phyloP scores from a whole-genome alignment of 1,139 yeast genomes.

The Geotrichum siamense region DNA sequence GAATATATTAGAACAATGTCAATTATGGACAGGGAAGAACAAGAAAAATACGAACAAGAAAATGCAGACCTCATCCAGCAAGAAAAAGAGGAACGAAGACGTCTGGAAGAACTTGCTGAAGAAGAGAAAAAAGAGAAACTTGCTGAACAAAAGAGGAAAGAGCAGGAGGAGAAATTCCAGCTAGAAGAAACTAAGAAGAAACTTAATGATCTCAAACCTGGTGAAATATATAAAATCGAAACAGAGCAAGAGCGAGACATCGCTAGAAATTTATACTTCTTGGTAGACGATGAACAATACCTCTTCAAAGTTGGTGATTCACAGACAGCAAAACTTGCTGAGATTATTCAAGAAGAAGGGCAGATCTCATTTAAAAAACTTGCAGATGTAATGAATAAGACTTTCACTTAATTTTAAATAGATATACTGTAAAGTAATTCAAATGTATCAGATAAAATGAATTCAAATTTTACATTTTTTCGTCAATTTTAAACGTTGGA shows the following conservation, averaged over 20 bases:
- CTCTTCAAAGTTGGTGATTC: slow-evolving; percentile 13
- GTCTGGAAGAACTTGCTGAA: slow-evolving; percentile 15
- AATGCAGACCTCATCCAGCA: slow-evolving; percentile 16
- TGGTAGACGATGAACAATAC: slow-evolving; percentile 13
- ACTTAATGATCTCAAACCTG: slow-evolving; percentile 14
- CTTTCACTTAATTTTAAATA: background rate
- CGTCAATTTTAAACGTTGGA: slow-evolving; percentile 30
- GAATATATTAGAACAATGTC: slow-evolving; percentile 18
- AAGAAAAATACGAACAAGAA: slow-evolving; percentile 16
- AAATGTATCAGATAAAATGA: too few species aligned
- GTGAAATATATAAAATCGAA: slow-evolving; percentile 5
- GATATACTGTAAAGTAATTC: too few species aligned
- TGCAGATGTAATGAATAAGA: background rate
- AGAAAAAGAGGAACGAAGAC: slow-evolving; percentile 14
- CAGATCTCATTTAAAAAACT: background rate
- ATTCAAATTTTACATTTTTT: slow-evolving; percentile 12
- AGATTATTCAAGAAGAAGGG: slow-evolving; percentile 7
- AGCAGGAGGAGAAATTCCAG: slow-evolving; percentile 6
- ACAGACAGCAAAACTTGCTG: slow-evolving; percentile 13
- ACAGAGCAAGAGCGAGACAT: slow-evolving; percentile 11
- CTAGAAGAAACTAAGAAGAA: slow-evolving; percentile 10
- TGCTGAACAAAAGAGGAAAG: slow-evolving; percentile 15
- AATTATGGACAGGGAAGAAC: slow-evolving; percentile 15
- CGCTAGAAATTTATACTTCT: slow-evolving; percentile 9
- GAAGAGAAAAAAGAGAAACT: slow-evolving; percentile 13